These are phyloP conservation scores for Exserohilum rostratum DNA, from an alignment of 2,329 filamentous ascomycete species.

Conservation along the genomic window DNA sequence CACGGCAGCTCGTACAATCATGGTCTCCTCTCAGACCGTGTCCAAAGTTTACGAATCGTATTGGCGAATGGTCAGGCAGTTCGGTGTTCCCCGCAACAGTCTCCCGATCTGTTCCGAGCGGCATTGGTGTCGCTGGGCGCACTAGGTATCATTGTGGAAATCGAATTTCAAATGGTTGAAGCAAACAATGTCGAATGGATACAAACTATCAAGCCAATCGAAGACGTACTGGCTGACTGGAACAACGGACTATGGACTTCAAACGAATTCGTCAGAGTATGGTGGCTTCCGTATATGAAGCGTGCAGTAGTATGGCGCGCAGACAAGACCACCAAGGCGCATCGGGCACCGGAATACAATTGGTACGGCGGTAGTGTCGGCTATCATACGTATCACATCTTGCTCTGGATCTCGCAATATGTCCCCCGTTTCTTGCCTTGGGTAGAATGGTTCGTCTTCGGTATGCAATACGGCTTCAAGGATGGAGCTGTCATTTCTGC, in stretches of 20 bases:
- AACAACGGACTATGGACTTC: constrained; percentile 76
- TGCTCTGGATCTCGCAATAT: constrained; percentile 80
- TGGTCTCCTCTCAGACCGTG: constrained; percentile 80
- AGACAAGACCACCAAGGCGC: constrained; percentile 71
- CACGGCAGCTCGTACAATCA: constrained; percentile 87
- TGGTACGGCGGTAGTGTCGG: constrained; percentile 85
- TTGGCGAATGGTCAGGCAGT: constrained; percentile 79
- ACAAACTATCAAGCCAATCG: constrained; percentile 76
- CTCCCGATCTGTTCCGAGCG: constrained; percentile 83
- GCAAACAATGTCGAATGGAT: constrained; percentile 86
- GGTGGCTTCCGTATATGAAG: constrained; percentile 96
- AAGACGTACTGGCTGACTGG: constrained; percentile 74
- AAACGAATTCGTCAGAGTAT: constrained; percentile 88
- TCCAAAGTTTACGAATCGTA: constrained; percentile 77
- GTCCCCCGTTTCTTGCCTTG: constrained; percentile 80
- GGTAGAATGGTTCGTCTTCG: constrained; percentile 96
- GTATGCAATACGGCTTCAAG: constrained; percentile 93
- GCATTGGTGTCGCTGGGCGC: constrained; percentile 87
- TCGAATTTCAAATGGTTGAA: constrained; percentile 81
- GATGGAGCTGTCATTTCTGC: constrained; percentile 72
- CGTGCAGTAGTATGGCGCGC: constrained; percentile 89
- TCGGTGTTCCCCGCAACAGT: constrained; percentile 69
- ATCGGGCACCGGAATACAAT: constrained; percentile 64
- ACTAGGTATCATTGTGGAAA: constrained; percentile 86
- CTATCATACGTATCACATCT: constrained; percentile 89